These are phyloP conservation scores for Fagopyrum esculentum DNA, from an alignment of 148 eudicot species.

Conservation along the genomic window DNA sequence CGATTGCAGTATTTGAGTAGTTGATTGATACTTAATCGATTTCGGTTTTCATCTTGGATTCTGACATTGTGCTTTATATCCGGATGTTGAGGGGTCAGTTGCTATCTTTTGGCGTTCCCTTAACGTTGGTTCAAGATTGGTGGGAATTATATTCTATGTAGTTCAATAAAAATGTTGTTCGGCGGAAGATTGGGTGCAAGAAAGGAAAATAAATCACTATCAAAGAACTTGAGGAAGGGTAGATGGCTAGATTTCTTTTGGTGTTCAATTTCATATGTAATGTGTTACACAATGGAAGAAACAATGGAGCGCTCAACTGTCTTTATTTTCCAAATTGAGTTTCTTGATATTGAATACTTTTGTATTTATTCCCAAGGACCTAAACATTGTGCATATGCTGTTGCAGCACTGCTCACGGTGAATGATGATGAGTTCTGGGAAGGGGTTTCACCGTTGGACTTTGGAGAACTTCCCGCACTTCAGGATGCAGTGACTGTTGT, in stretches of 20 bases:
- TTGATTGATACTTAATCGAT: too few relatives aligned
- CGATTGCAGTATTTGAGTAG: too few relatives aligned
- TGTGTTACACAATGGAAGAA: too few relatives aligned
- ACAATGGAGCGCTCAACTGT: too few relatives aligned
- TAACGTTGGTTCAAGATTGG: not conserved
- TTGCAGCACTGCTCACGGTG: slow-evolving; percentile 34
- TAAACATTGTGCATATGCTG: not conserved
- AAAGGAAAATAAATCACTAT: not conserved
- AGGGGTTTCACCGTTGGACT: slow-evolving; percentile 25
- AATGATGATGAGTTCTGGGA: slow-evolving; percentile 33
- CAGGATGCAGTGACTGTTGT: slow-evolving; percentile 42
- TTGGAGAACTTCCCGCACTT: slow-evolving; percentile 33
- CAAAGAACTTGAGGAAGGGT: not conserved
- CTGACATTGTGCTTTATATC: not conserved
- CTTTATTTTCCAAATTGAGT: too few relatives aligned
- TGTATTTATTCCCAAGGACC: too few relatives aligned
- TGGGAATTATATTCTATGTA: not conserved
- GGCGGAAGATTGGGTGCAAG: not conserved
- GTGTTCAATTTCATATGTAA: too few relatives aligned
- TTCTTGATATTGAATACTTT: too few relatives aligned
- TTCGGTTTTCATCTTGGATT: not conserved
- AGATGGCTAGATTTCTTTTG: too few relatives aligned
- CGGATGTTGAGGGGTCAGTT: not conserved
- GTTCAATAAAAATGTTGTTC: not conserved
- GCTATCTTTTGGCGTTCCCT: not conserved